These are phyloP conservation scores for Quillaja saponaria DNA, from an alignment of 306 rosid genomes.

Conservation along the genomic window DNA sequence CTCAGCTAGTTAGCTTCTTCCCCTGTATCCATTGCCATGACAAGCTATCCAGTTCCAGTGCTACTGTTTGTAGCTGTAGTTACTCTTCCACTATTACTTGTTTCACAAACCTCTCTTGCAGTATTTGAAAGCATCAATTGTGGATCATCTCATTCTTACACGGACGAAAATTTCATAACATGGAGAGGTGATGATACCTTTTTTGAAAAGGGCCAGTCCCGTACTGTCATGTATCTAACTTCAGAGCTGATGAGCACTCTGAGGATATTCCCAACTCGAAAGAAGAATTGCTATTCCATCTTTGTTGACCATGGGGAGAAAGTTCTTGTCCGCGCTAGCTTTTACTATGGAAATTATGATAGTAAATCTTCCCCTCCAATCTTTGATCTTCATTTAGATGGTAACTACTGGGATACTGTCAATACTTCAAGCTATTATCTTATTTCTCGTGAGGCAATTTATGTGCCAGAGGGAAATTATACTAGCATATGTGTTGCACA, in stretches of 20 bases:
- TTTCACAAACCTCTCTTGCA: slow-evolving; percentile 30
- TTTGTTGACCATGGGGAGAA: slow-evolving; percentile 38
- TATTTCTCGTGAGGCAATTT: slow-evolving; percentile 34
- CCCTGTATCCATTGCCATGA: slow-evolving; percentile 22
- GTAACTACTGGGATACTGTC: slow-evolving; percentile 37
- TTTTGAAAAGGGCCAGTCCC: slow-evolving; percentile 35
- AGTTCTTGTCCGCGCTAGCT: slow-evolving; percentile 46
- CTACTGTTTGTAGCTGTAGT: slow-evolving; percentile 1
- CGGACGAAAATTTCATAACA: slow-evolving; percentile 23
- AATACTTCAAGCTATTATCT: slow-evolving; percentile 27
- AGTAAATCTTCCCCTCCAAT: slow-evolving; percentile 40
- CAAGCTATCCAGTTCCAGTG: slow-evolving; percentile 19
- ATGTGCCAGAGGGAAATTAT: slow-evolving; percentile 30
- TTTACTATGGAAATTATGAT: slow-evolving; percentile 52
- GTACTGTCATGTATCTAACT: neutral
- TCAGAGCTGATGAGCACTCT: slow-evolving; percentile 34
- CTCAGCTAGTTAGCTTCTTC: slow-evolving; percentile 9
- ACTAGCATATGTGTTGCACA: slow-evolving; percentile 54
- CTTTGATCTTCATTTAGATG: slow-evolving; percentile 50
- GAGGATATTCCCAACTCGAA: slow-evolving; percentile 41
- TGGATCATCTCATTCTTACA: slow-evolving; percentile 37
- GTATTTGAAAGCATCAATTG: slow-evolving; percentile 48
- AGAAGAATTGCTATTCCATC: slow-evolving; percentile 45
- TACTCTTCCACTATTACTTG: slow-evolving; percentile 27
- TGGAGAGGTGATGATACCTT: slow-evolving; percentile 43